Evolutionary conservation across 2,329 filamentous ascomycete genomes (phyloP), one percentile per base, ranked within the genome.

Genomic region (Ascosphaera apis): DNA sequence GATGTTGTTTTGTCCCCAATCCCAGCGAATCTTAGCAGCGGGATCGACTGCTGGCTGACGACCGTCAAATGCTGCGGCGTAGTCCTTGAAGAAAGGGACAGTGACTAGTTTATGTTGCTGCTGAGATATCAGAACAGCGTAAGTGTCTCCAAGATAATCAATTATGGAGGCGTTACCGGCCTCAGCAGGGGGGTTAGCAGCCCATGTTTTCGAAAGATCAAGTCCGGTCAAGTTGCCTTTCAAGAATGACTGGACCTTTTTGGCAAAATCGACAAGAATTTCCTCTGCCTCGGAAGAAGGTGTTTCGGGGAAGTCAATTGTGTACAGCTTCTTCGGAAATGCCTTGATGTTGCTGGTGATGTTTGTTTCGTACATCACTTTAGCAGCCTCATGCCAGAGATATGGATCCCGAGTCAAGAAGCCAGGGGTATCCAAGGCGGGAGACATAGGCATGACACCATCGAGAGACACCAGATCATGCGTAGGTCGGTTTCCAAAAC

Each of bases 401-500:
- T 44, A 32, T 3, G 43, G 41, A 25, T 43, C 43, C 3, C 27
- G 27, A n/a, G 51, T 45, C 13, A 63, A 44, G 35, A 64, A 54
- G 0, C 60, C 62, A 0, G 58, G 48, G 0, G 61, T 66, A 35
- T 66, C 63, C 12, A 63, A 49, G 0, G 48, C 46, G 0, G 55
- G 47, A 0, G 52, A 53, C 1, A 66, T 43, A 0, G 62, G 58
- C 56, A 69, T 64, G 0, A 60, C 60, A 9, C 61, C 51, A 4
- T 61, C 56, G 1, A 69, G 49, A 6, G 52, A 44, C 0, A 67
- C 55, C 0, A 66, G 47, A 2, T 55, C 58, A 33, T 60, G 55
- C 1, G 58, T 59, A 2, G 64, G 64, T 3, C 64, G 48, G 36
- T 66, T 65, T 2, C 63, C 62, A 37, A 59, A 67, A 3, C 62